Percentiles rank a stretch among this genome's conserved stretches.
Evolutionary conservation across 306 rosid species (phyloP).

Genomic region (Vigna angularis): DNA sequence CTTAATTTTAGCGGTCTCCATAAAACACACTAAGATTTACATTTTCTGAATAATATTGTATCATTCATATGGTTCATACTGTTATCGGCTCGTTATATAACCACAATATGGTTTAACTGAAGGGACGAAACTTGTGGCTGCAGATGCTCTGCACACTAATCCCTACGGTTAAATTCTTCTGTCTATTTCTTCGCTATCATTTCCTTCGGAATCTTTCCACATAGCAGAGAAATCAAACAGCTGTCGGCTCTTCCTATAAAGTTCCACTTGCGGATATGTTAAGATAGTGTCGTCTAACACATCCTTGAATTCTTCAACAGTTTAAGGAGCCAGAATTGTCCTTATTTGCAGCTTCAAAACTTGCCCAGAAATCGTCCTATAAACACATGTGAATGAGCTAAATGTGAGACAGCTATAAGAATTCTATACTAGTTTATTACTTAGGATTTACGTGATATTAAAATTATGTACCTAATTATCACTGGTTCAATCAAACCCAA

Average conservation of each 20-base stretch:
- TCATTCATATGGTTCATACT: no score
- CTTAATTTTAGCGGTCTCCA: no score
- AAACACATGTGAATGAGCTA: background rate
- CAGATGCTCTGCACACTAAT: no score
- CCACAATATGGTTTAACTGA: no score
- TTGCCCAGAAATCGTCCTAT: conserved; percentile 73
- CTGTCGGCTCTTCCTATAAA: conserved; percentile 50
- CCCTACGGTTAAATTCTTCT: no score
- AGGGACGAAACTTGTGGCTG: no score
- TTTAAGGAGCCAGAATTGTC: conserved; percentile 78
- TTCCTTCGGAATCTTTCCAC: conserved; percentile 69
- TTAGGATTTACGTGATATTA: background rate
- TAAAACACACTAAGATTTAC: no score
- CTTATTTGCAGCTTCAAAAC: conserved; percentile 79
- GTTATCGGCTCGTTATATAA: no score
- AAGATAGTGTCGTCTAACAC: conserved; percentile 62
- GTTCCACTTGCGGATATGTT: conserved; percentile 86
- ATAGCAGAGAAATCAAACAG: conserved; percentile 62
- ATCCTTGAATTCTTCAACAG: conserved; percentile 66
- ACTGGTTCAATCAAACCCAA: background rate
- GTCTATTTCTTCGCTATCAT: conserved; percentile 65
- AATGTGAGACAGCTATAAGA: no score
- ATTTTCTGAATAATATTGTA: no score
- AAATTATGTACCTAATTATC: background rate
- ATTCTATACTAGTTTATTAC: background rate